A percentile compares a stretch with the other conserved stretches of the same genome.
Evolutionary conservation across 106 monocot species (phyloP).

Genomic region (Allium fistulosum): DNA sequence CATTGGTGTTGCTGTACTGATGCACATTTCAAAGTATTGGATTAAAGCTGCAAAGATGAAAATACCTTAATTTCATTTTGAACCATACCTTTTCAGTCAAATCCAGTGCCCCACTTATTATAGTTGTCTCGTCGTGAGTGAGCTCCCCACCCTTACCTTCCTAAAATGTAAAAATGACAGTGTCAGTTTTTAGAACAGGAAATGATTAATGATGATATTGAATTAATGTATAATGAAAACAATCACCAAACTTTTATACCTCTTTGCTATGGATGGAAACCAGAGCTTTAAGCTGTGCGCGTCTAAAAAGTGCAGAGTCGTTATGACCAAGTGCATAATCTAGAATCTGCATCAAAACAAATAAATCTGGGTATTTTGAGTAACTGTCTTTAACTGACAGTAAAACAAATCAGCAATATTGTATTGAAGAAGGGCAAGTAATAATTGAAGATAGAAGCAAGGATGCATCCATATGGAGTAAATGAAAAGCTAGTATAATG

Average conservation of each 20-base stretch:
- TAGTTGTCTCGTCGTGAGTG: slow-evolving; percentile 83
- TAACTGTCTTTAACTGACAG: no score
- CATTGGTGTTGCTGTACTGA: no score
- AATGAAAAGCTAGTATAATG: not conserved
- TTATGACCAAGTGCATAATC: slow-evolving; percentile 95
- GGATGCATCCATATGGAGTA: not conserved
- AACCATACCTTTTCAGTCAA: slow-evolving; percentile 84
- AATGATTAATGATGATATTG: not conserved
- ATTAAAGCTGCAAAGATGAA: no score
- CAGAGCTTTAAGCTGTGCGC: slow-evolving; percentile 93
- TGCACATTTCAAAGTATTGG: no score
- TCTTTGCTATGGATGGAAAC: slow-evolving; percentile 95
- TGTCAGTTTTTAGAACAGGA: not conserved
- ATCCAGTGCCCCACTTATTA: slow-evolving; percentile 97
- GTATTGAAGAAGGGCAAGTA: no score
- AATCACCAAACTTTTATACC: slow-evolving; percentile 23
- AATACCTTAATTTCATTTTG: not conserved
- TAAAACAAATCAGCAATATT: no score
- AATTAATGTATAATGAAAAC: not conserved
- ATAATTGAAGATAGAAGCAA: no score
- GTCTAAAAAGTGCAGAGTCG: slow-evolving; percentile 92
- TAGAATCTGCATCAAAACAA: slow-evolving; percentile 48
- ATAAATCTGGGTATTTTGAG: not conserved
- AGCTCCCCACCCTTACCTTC: slow-evolving; percentile 92
- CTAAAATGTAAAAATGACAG: slow-evolving; percentile 22